These are phyloP conservation scores for Mycena kentingensis DNA, from an alignment of 768 basidiomycete genomes.

Conservation along the genomic window DNA sequence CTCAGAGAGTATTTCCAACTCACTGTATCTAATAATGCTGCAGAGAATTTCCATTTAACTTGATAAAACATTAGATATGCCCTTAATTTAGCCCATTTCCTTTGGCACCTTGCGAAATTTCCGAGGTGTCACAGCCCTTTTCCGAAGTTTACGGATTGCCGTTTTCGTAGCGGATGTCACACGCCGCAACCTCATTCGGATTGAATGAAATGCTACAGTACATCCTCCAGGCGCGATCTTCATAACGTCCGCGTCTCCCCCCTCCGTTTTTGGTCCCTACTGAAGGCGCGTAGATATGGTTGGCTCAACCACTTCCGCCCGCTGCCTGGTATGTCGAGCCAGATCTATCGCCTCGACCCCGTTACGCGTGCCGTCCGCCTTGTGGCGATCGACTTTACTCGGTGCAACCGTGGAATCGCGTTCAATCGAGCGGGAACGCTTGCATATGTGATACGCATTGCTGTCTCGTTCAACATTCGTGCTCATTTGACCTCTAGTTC, in stretches of 20 bases:
- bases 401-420: conserved; percentile 73
- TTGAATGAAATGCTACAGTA: no score
- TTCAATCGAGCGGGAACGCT: conserved; percentile 63
- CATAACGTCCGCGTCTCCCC: conserved; percentile 63
- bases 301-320: conserved; percentile 69
- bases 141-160: no score
- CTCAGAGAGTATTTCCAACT: no score
- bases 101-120: no score
- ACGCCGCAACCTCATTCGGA: no score
- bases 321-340: conserved; percentile 63
- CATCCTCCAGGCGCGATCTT: conserved; percentile 71
- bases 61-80: no score
- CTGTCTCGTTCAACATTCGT: not conserved
- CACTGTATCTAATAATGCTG: no score
- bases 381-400: conserved; percentile 76
- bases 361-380: conserved; percentile 63
- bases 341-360: conserved; percentile 79
- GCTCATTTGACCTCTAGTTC: conserved; percentile 34
- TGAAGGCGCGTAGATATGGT: conserved; percentile 35
- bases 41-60: no score
- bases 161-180: no score
- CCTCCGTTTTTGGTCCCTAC: not conserved
- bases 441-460: conserved; percentile 57
- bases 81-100: no score
- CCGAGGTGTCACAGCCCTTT: no score